Base-by-base conservation (phyloP, 148 eudicot species). In the Polygonum maritimum region DNA sequence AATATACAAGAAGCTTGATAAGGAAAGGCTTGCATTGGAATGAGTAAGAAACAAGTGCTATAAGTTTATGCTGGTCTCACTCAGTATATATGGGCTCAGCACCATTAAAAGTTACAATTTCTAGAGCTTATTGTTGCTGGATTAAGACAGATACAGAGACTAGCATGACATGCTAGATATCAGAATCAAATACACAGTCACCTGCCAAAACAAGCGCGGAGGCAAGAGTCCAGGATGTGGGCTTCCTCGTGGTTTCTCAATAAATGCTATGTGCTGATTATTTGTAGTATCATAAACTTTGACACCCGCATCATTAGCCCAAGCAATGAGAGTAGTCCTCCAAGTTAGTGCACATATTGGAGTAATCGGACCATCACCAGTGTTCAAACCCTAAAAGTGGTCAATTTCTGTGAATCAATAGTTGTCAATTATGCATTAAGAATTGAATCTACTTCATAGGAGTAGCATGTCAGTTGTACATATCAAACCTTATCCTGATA, bases 171-270 rank as follows among this genome's bases (percentile, higher is more conserved):
- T 38, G 41, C 73, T 41, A 38, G 14, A 39, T 3, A 70, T 13
- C 10, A 38, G 45, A 14, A 38, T 70, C 13, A 38, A 6, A 39
- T 3, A 44, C 0, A 44, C 70, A 77, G 86, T 83, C 57, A 92
- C 98, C 97, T 92, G 98, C 98, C 98, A 95, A 79, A 92, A 92
- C 81, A 95, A 81, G 81, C 90, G 97, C 10, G 98, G 98, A 79
- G 89, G 96, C 81, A 92, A 82, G 73, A 95, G 86, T 85, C 92
- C 96, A 21, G 94, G 96, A 58, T 86, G 96, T 76, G 97, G 97
- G 83, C 87, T 90, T 80, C 96, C 96, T 41, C 90, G 88, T 12
- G 97, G 98, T 82, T 94, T 88, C 86, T 95, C 97, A 71, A 95
- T 89, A 81, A 88, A 92, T 74, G 98, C 89, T 71, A 95, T 83